phyloP scores from a whole-genome alignment of 2,329 filamentous ascomycete species.

The Colletotrichum scovillei region DNA sequence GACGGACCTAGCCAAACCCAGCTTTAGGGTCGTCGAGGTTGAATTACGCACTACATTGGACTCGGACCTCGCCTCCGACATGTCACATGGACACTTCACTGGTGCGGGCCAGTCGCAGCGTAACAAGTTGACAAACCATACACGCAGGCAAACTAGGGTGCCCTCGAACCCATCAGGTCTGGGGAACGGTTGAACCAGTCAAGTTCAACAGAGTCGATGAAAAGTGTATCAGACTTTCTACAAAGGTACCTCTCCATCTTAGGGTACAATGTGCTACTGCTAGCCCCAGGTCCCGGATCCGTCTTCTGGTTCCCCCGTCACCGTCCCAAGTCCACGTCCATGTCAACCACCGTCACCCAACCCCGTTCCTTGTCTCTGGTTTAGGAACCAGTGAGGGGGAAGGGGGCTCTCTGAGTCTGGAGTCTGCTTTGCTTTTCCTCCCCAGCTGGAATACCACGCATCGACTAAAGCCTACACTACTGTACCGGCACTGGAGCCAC shows the following conservation, averaged over 20 bases:
- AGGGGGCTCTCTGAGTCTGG: background rate
- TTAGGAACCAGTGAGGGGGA: conserved; percentile 13
- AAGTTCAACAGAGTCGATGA: conserved; percentile 3
- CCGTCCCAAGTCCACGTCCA: conserved; percentile 13
- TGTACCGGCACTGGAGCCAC: conserved; percentile 32
- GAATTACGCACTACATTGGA: conserved; percentile 13
- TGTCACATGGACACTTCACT: conserved; percentile 30
- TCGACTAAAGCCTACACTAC: conserved; percentile 29
- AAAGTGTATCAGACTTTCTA: conserved; percentile 3
- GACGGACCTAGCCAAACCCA: conserved; percentile 1
- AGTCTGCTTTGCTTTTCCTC: conserved; percentile 22
- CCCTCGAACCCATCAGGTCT: background rate
- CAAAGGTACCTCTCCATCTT: background rate
- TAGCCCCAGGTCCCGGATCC: background rate
- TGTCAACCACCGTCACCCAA: conserved; percentile 6
- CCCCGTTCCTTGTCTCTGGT: conserved; percentile 9
- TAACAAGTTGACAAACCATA: conserved; percentile 33
- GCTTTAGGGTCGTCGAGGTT: background rate
- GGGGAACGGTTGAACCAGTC: background rate
- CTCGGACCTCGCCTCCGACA: conserved; percentile 26
- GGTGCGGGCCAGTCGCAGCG: conserved; percentile 23
- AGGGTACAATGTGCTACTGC: background rate
- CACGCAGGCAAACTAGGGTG: conserved; percentile 14
- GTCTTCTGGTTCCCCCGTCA: background rate
- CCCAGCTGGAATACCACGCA: conserved; percentile 18